Conservation (phyloP, 176 grass and related monocot species). For the Zizania latifolia region DNA sequence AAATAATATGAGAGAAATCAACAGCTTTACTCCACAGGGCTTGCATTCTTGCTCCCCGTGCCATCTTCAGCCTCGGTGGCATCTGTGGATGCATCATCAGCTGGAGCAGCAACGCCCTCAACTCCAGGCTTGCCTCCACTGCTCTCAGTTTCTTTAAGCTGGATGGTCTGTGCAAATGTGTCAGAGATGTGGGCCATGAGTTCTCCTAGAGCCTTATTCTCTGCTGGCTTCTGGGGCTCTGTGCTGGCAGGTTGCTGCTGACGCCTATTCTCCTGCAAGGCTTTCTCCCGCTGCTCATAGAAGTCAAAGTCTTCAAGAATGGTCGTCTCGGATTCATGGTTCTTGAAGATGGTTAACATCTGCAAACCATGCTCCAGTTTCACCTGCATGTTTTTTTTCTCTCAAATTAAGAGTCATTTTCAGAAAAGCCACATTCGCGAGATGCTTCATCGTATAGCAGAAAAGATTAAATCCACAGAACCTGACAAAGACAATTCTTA, state of each 20-base stretch:
- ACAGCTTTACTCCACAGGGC: slow-evolving; percentile 34
- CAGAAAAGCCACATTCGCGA: not conserved
- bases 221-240: slow-evolving; percentile 30
- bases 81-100: slow-evolving; percentile 17
- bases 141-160: slow-evolving; percentile 42
- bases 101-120: slow-evolving; percentile 14
- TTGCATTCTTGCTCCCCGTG: not conserved
- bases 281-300: slow-evolving; percentile 87
- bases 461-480: not conserved
- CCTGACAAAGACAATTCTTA: slow-evolving; percentile 5
- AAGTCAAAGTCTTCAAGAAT: slow-evolving; percentile 84
- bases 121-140: slow-evolving; percentile 14
- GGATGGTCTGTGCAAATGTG: slow-evolving; percentile 42
- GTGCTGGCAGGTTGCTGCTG: slow-evolving; percentile 53
- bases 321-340: slow-evolving; percentile 58
- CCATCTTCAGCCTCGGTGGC: slow-evolving; percentile 34
- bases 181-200: slow-evolving; percentile 46
- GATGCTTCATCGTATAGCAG: not conserved
- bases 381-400: slow-evolving; percentile 48
- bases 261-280: slow-evolving; percentile 76
- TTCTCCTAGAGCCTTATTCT: slow-evolving; percentile 17
- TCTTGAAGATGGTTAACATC: slow-evolving; percentile 81
- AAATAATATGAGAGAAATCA: slow-evolving; percentile 21
- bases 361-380: slow-evolving; percentile 85
- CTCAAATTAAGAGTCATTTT: slow-evolving; percentile 2